Evolutionary conservation across 352 stramenopile species (phyloP).

Genomic region (Phytophthora pseudosyringae): DNA sequence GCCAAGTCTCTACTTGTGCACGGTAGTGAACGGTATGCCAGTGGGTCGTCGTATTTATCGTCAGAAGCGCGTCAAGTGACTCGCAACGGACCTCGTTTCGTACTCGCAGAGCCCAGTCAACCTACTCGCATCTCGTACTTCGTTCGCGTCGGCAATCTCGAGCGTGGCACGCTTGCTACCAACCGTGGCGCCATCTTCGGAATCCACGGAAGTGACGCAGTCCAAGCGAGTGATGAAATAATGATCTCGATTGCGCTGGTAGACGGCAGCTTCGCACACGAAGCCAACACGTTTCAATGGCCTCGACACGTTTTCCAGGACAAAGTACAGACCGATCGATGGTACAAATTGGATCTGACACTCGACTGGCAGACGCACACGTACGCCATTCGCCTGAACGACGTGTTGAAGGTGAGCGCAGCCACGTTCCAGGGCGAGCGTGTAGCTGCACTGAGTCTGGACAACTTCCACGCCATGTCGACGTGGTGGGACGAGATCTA

Average conservation of each 20-base stretch:
- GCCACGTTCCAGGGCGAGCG: conserved; percentile 56
- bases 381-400: conserved; percentile 93
- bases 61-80: conserved; percentile 28
- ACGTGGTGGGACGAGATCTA: conserved; percentile 98
- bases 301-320: conserved; percentile 55
- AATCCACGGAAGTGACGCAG: conserved; percentile 33
- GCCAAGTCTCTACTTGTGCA: conserved; percentile 74
- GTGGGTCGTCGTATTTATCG: conserved; percentile 36
- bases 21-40: conserved; percentile 45
- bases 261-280: conserved; percentile 72
- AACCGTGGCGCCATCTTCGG: conserved; percentile 77
- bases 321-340: conserved; percentile 72
- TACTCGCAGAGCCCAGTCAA: conserved; percentile 27
- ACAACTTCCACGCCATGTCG: conserved; percentile 80
- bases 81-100: conserved; percentile 59
- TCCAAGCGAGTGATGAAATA: conserved; percentile 47
- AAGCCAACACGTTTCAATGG: conserved; percentile 72
- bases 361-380: conserved; percentile 83
- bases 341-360: conserved; percentile 96
- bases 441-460: conserved; percentile 75
- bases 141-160: conserved; percentile 62
- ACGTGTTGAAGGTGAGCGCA: conserved; percentile 78
- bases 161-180: conserved; percentile 42
- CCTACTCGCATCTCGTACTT: conserved; percentile 84
- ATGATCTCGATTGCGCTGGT: conserved; percentile 75